These are phyloP conservation scores for Ascobolus immersus DNA, from an alignment of 495 filamentous ascomycete species.

Conservation along the genomic window DNA sequence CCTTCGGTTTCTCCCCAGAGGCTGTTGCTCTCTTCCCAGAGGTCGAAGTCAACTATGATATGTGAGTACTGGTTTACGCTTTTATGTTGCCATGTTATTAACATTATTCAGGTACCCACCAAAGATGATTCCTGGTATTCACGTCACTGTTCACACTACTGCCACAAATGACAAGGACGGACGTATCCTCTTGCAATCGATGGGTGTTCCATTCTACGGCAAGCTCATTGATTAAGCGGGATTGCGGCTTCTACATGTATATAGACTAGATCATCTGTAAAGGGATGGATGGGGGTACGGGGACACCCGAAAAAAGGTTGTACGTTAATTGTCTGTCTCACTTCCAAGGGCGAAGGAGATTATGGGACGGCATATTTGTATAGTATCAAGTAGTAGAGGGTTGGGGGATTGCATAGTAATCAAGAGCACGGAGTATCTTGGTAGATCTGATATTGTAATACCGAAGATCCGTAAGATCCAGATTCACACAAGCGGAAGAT, in stretches of 20 bases:
- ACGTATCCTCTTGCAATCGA: conserved; percentile 50
- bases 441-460: too few relatives aligned
- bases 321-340: too few relatives aligned
- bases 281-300: background rate
- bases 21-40: conserved; percentile 67
- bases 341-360: too few relatives aligned
- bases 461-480: too few relatives aligned
- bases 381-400: too few relatives aligned
- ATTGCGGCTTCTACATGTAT: too few relatives aligned
- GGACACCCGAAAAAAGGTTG: too few relatives aligned
- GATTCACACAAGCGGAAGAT: too few relatives aligned
- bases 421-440: too few relatives aligned
- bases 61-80: too few relatives aligned
- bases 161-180: conserved; percentile 79
- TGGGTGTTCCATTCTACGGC: conserved; percentile 70
- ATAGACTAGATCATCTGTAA: background rate
- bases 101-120: conserved; percentile 41
- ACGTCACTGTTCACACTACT: conserved; percentile 65
- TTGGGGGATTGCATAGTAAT: too few relatives aligned
- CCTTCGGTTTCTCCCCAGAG: conserved; percentile 47
- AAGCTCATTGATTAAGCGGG: conserved; percentile 28
- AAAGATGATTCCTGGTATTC: conserved; percentile 79
- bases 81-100: conserved; percentile 2
- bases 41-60: conserved; percentile 74
- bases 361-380: too few relatives aligned